These are phyloP conservation scores for Solanum lignicaule DNA, from an alignment of 257 asterid genomes.

Conservation along the genomic window DNA sequence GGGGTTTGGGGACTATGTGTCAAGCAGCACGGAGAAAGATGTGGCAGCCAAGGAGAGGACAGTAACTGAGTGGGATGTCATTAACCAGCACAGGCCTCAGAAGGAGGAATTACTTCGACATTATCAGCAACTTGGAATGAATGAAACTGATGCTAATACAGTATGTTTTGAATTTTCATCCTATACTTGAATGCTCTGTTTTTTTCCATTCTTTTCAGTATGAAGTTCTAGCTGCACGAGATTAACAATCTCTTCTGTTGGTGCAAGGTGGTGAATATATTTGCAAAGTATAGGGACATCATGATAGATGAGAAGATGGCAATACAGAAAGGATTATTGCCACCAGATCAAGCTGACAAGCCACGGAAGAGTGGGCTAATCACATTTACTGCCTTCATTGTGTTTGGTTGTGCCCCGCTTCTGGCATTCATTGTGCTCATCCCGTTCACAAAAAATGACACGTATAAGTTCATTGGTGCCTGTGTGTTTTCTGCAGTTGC, in stretches of 20 bases:
- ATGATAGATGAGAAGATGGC: constrained; percentile 44
- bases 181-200: not conserved
- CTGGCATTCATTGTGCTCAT: constrained; percentile 49
- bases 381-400: constrained; percentile 39
- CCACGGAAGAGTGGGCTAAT: constrained; percentile 61
- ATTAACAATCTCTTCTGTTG: not conserved
- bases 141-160: constrained; percentile 29
- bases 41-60: constrained; percentile 46
- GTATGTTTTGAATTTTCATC: constrained; percentile 1
- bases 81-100: constrained; percentile 19
- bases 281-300: constrained; percentile 43
- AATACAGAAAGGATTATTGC: constrained; percentile 26
- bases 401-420: constrained; percentile 49
- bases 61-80: constrained; percentile 54
- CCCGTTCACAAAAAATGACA: constrained; percentile 42
- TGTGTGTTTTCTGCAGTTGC: constrained; percentile 48
- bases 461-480: constrained; percentile 42
- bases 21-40: constrained; percentile 50
- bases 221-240: not conserved
- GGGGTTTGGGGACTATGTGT: constrained; percentile 72
- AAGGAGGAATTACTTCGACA: constrained; percentile 29
- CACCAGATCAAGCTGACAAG: constrained; percentile 34
- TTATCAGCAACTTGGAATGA: constrained; percentile 53
- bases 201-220: not conserved
- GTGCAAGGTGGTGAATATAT: constrained; percentile 36